phyloP scores from a whole-genome alignment of 192 early-diverging fungal species.

The Rhizoclosmatium sp. region DNA sequence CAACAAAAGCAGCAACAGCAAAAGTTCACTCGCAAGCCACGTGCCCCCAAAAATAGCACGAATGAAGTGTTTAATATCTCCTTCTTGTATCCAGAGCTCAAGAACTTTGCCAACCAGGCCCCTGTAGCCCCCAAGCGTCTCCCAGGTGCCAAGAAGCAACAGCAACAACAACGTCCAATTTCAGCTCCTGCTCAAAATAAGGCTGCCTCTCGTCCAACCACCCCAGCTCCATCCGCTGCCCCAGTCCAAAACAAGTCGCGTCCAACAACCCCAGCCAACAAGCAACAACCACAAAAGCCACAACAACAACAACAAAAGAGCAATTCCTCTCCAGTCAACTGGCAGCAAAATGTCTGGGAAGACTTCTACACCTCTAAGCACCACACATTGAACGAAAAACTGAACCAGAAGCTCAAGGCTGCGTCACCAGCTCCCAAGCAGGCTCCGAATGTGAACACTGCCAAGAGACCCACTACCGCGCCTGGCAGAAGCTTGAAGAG shows the following conservation, averaged over 20 bases:
- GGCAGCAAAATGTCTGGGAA: constrained; percentile 20
- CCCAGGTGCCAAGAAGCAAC: neutral
- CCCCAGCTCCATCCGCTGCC: neutral
- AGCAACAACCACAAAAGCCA: neutral
- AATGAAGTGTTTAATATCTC: constrained; percentile 8
- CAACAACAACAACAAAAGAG: neutral
- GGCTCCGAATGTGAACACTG: neutral
- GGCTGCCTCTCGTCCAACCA: neutral
- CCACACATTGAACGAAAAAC: neutral
- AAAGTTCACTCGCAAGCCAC: constrained; percentile 18
- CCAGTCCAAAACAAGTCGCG: too few species aligned
- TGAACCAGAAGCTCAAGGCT: neutral
- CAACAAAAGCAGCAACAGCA: constrained; percentile 7
- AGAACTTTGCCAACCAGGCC: neutral
- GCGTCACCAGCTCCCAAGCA: constrained; percentile 1
- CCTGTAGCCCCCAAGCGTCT: neutral
- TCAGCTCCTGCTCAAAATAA: neutral
- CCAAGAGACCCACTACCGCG: neutral
- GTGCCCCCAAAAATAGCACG: constrained; percentile 7
- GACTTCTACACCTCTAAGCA: constrained; percentile 33
- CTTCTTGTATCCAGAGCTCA: neutral
- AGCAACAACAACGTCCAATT: neutral
- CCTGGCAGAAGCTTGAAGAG: constrained; percentile 21
- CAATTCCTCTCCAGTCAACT: constrained; percentile 2
- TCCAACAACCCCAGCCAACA: neutral